These are phyloP conservation scores for Infundibulicybe gibba DNA, from an alignment of 768 basidiomycete species.

Conservation along the genomic window DNA sequence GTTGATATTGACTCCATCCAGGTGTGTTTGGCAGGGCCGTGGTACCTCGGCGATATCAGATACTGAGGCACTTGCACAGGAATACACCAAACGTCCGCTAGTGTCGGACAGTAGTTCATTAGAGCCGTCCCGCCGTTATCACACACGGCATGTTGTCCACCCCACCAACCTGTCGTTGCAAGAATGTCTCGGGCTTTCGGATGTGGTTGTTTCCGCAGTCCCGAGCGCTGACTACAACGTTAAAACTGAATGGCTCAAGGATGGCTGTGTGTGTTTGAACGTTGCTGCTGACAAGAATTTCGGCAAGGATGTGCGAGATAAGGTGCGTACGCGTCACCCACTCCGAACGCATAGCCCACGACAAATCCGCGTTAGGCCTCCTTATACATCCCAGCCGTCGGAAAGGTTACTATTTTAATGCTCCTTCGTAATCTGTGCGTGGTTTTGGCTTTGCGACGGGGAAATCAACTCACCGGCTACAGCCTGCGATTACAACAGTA, in stretches of 20 bases:
- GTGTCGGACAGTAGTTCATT: conserved; percentile 27
- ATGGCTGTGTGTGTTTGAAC: conserved; percentile 91
- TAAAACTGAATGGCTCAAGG: conserved; percentile 85
- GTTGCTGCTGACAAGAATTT: conserved; percentile 97
- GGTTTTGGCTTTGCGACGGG: background rate
- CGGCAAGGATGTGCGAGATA: conserved; percentile 86
- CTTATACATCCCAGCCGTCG: conserved; percentile 93
- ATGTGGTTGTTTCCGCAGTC: conserved; percentile 94
- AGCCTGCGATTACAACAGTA: conserved; percentile 61
- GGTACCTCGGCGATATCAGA: background rate
- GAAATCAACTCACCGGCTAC: background rate
- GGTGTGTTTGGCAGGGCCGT: conserved; percentile 25
- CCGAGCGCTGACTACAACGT: conserved; percentile 84
- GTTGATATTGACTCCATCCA: conserved; percentile 95
- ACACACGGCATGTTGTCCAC: conserved; percentile 81
- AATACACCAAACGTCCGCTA: conserved; percentile 90
- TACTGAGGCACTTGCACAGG: conserved; percentile 29
- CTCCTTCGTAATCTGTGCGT: conserved; percentile 91
- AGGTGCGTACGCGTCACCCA: conserved; percentile 44
- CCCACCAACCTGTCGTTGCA: conserved; percentile 65
- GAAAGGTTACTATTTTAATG: conserved; percentile 97
- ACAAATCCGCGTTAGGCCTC: conserved; percentile 58
- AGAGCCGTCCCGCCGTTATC: conserved; percentile 51
- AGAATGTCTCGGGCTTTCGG: conserved; percentile 80
- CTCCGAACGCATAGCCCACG: background rate